Evolutionary conservation across 495 filamentous ascomycete species (phyloP), one percentile per base, ranked within the genome.

Genomic region (Hypoxylon subgilvum): DNA sequence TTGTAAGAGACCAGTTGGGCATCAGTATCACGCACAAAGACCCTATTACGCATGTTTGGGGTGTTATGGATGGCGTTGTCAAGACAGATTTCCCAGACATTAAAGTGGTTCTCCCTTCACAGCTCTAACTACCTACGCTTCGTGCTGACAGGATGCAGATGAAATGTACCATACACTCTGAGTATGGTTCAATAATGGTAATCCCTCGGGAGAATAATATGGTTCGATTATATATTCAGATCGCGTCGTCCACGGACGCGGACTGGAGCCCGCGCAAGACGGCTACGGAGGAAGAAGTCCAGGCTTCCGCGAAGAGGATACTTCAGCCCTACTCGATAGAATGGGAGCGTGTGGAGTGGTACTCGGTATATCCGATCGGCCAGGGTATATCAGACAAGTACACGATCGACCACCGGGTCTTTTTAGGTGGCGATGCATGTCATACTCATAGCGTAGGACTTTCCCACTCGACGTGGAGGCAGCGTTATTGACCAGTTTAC

Each of bases 141-240:
- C 13, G 12, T 17, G 42, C 65, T 72, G 27, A 74, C 38, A 22
- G 14, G 1, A 2, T 1, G 32, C 56, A 92, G 91, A 93, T 92
- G 80, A 96, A 96, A 83, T 95, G 91, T 73, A 95, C 88, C 1
- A 84, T 91, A 48, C 83, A 87, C 51, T 86, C 86, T 13, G 75
- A 81, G 65, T 70, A 81, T 32, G 88, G 88, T 16, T 89, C 88
- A 10, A 86, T 90, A 52, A 83, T 91, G 72, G 86, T 88, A 46
- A 90, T 91, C 52, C 88, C 88, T 4, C 82, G 88, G 40, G 88
- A 91, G 69, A 73, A 85, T 30, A 84, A 84, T 63, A 85, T 91
- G 83, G 88, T 88, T 6, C 82, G 88, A 6, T 66, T 90, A 32
- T 91, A 91, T 66, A 88, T 91, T 53, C 86, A 91, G 72, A 79